These are phyloP conservation scores for Carex scoparia DNA, from an alignment of 176 grass and related monocot genomes.

Conservation along the genomic window DNA sequence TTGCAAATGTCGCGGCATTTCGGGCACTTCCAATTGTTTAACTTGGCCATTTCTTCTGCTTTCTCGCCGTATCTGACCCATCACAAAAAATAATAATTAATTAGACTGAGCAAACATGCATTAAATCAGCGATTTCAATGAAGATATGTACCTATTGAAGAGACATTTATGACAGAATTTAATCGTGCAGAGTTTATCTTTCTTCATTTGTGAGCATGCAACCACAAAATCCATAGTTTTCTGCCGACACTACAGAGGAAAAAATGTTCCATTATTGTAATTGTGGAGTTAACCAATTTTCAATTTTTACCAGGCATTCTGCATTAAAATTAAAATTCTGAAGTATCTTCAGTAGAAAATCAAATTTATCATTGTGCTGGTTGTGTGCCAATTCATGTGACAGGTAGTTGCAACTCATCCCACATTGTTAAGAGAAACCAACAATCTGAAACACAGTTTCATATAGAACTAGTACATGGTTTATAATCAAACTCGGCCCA, in stretches of 20 bases:
- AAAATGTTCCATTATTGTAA: not conserved
- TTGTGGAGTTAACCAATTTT: not conserved
- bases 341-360: not conserved
- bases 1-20: constrained; percentile 93
- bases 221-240: constrained; percentile 72
- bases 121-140: not conserved
- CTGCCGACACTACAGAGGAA: constrained; percentile 61
- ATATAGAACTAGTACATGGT: not conserved
- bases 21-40: constrained; percentile 65
- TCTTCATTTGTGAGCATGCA: constrained; percentile 55
- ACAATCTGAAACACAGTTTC: not conserved
- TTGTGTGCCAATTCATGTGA: not conserved
- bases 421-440: not conserved
- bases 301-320: not conserved
- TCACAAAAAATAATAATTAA: not conserved
- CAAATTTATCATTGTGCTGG: not conserved
- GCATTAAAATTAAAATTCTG: not conserved
- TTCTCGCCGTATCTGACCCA: constrained; percentile 68
- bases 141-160: constrained; percentile 49
- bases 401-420: not conserved
- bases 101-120: not conserved
- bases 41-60: constrained; percentile 40
- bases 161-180: constrained; percentile 83
- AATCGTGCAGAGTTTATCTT: constrained; percentile 56
- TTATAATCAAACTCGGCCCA: not conserved